phyloP scores from a whole-genome alignment of 805 yeast genomes.

The Metschnikowia cerradonensis region DNA sequence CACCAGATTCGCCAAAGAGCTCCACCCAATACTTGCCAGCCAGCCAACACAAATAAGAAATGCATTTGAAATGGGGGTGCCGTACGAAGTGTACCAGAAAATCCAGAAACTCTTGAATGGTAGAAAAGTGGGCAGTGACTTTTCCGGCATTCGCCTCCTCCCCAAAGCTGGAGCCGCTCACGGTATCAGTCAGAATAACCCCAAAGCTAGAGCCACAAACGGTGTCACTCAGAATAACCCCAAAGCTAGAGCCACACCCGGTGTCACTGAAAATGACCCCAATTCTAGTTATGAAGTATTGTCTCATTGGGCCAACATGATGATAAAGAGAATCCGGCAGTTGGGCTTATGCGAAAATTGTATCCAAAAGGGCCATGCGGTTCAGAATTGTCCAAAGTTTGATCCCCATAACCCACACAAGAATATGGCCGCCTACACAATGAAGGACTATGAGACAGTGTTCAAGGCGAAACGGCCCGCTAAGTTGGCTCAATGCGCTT shows the following conservation, averaged over 20 bases:
- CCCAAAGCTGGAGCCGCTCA: neutral
- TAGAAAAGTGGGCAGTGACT: neutral
- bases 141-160: neutral
- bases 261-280: no score
- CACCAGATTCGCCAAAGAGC: neutral
- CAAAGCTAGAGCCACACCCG: no score
- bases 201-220: neutral
- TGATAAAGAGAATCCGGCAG: neutral
- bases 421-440: neutral
- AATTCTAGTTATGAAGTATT: neutral
- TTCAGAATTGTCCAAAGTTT: neutral
- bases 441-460: neutral
- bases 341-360: neutral
- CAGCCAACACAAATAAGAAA: neutral
- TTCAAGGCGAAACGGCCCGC: neutral
- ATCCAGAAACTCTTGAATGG: neutral
- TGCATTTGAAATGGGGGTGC: neutral
- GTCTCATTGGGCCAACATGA: neutral
- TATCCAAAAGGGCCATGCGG: neutral
- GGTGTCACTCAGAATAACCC: neutral
- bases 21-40: neutral
- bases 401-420: neutral
- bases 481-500: neutral
- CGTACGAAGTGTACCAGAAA: neutral
- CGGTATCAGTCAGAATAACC: neutral